These are phyloP conservation scores for Talaromyces sp. DNA, from an alignment of 2,329 filamentous ascomycete genomes.

Conservation along the genomic window DNA sequence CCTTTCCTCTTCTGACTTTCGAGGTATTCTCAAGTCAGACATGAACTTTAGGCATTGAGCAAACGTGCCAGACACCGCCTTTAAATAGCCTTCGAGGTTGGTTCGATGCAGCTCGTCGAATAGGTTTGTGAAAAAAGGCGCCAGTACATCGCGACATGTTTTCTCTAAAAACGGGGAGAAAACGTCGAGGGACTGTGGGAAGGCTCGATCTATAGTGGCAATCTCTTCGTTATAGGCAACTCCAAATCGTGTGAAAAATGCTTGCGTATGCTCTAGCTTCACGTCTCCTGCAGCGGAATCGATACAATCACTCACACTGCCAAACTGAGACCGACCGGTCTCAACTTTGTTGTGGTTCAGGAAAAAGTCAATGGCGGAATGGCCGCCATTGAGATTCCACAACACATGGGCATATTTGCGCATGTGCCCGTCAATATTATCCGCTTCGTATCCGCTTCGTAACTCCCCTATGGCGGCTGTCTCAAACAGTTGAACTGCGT, in stretches of 20 bases:
- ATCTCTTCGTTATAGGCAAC: constrained; percentile 78
- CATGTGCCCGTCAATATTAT: constrained; percentile 87
- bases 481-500: constrained; percentile 80
- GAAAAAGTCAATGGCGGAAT: constrained; percentile 75
- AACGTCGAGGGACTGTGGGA: constrained; percentile 65
- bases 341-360: constrained; percentile 86
- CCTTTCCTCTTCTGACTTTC: constrained; percentile 55
- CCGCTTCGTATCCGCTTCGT: constrained; percentile 82
- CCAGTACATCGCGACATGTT: constrained; percentile 73
- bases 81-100: constrained; percentile 72
- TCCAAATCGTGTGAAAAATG: constrained; percentile 73
- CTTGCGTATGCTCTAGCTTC: constrained; percentile 71
- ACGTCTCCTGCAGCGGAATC: constrained; percentile 64
- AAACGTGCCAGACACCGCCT: constrained; percentile 81
- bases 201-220: constrained; percentile 74
- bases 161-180: constrained; percentile 77
- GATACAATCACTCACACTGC: constrained; percentile 76
- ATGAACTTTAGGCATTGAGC: constrained; percentile 79
- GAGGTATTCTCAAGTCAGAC: constrained; percentile 63
- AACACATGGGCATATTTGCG: constrained; percentile 82
- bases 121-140: constrained; percentile 78
- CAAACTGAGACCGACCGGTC: constrained; percentile 64
- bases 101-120: constrained; percentile 82
- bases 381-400: constrained; percentile 73
- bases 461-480: constrained; percentile 88